A percentile compares a stretch with the other conserved stretches of the same genome.
Evolutionary conservation across 345 rosid species (phyloP).

Genomic region (Corchorus olitorius): DNA sequence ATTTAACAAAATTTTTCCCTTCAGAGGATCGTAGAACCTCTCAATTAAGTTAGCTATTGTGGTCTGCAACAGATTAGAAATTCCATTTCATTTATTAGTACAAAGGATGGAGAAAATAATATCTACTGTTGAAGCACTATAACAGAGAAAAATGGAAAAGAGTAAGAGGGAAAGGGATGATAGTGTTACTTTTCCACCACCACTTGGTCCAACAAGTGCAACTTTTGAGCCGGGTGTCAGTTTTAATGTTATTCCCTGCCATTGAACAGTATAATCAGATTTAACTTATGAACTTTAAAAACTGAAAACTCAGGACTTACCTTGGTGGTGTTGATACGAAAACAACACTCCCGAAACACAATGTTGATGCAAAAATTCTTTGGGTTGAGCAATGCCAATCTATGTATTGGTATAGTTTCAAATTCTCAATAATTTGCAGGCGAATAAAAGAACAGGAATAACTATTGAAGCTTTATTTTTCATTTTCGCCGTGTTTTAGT

Average conservation of each 20-base stretch:
- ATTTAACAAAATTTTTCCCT: slow-evolving; percentile 75
- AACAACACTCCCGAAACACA: background rate
- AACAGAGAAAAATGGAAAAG: background rate
- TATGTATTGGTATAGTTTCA: background rate
- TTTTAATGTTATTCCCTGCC: slow-evolving; percentile 43
- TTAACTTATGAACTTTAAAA: background rate
- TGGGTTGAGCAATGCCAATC: background rate
- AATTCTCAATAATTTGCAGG: background rate
- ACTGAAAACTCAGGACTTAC: background rate
- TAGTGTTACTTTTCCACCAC: slow-evolving; percentile 85
- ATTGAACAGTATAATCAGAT: slow-evolving; percentile 1
- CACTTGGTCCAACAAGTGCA: slow-evolving; percentile 97
- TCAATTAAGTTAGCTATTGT: slow-evolving; percentile 91
- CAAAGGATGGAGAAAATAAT: background rate
- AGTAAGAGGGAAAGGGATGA: background rate
- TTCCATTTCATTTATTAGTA: background rate
- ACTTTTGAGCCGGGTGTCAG: slow-evolving; percentile 82
- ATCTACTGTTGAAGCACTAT: background rate
- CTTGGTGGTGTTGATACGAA: background rate
- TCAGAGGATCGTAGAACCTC: slow-evolving; percentile 65
- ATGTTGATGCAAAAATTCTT: background rate
- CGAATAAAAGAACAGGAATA: background rate
- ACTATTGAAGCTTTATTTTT: background rate
- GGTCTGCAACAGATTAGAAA: slow-evolving; percentile 53
- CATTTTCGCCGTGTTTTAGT: background rate